These are phyloP conservation scores for Blumeria graminis DNA, from an alignment of 2,329 filamentous ascomycete species.

Conservation along the genomic window DNA sequence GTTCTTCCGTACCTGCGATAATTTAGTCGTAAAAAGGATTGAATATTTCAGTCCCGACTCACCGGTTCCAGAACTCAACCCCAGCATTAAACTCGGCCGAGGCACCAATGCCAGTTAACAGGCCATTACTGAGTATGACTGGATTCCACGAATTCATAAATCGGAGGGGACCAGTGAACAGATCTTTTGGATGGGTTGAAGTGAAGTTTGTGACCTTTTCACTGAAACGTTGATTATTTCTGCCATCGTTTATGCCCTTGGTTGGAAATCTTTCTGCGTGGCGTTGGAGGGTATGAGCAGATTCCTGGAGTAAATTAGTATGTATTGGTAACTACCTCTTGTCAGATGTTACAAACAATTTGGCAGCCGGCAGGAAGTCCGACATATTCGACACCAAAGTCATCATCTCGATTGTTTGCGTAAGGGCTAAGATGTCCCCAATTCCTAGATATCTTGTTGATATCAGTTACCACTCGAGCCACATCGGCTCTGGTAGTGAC, in stretches of 20 bases:
- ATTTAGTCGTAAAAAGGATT: not conserved
- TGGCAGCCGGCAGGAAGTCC: slow-evolving; percentile 29
- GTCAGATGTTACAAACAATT: slow-evolving; percentile 14
- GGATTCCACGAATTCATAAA: slow-evolving; percentile 29
- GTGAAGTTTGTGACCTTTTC: slow-evolving; percentile 24
- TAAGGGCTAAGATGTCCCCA: slow-evolving; percentile 26
- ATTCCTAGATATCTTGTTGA: slow-evolving; percentile 13
- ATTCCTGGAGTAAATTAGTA: slow-evolving; percentile 5
- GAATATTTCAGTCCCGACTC: not conserved
- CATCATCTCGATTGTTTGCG: slow-evolving; percentile 20
- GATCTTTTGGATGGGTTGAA: slow-evolving; percentile 13
- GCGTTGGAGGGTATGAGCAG: slow-evolving; percentile 26
- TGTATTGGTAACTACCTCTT: too few relatives aligned
- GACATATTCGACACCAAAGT: slow-evolving; percentile 23
- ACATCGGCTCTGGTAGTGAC: not conserved
- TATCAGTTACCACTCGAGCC: slow-evolving; percentile 9
- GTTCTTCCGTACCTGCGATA: slow-evolving; percentile 24
- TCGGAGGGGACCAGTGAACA: slow-evolving; percentile 21
- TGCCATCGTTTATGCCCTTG: too few relatives aligned
- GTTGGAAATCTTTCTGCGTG: slow-evolving; percentile 29
- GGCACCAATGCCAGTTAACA: slow-evolving; percentile 25
- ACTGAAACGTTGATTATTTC: not conserved
- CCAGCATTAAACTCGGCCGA: slow-evolving; percentile 24
- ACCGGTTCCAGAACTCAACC: slow-evolving; percentile 25
- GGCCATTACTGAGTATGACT: slow-evolving; percentile 14